Evolutionary conservation across 2,329 filamentous ascomycete species (phyloP).

Genomic region (Fusarium drepaniforme): DNA sequence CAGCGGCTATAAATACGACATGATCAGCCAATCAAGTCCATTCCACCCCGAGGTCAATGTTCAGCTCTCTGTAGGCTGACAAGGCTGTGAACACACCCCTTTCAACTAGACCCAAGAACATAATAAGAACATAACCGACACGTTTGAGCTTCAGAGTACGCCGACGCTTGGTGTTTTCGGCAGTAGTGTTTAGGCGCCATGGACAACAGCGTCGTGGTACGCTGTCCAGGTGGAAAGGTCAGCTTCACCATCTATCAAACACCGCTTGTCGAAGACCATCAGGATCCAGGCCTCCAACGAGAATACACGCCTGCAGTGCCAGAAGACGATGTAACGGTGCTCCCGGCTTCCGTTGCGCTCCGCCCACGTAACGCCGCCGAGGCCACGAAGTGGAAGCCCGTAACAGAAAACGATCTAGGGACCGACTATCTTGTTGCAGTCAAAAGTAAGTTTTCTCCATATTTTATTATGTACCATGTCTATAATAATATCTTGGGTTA

Average conservation of each 20-base stretch:
- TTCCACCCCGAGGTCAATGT: background rate
- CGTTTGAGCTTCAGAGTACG: background rate
- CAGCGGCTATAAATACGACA: too few relatives aligned
- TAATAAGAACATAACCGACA: background rate
- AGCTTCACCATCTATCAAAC: background rate
- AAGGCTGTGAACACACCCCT: background rate
- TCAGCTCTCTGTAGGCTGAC: background rate
- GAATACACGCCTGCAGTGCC: background rate
- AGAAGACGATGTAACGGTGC: accelerated
- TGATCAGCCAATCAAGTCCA: background rate
- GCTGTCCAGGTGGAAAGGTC: background rate
- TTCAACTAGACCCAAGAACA: background rate
- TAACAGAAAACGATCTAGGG: background rate
- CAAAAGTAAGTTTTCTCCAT: background rate
- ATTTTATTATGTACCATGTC: accelerated
- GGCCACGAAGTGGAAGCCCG: background rate
- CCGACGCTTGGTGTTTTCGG: background rate
- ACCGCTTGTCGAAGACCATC: background rate
- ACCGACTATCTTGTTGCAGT: background rate
- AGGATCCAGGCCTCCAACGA: background rate
- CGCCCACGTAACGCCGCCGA: background rate
- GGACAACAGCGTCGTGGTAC: background rate
- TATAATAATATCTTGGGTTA: accelerated
- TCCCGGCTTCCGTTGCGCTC: background rate
- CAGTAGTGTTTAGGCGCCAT: background rate